Evolutionary conservation across 139 green algal genomes (phyloP).

Genomic region (Coelastrella sp.): DNA sequence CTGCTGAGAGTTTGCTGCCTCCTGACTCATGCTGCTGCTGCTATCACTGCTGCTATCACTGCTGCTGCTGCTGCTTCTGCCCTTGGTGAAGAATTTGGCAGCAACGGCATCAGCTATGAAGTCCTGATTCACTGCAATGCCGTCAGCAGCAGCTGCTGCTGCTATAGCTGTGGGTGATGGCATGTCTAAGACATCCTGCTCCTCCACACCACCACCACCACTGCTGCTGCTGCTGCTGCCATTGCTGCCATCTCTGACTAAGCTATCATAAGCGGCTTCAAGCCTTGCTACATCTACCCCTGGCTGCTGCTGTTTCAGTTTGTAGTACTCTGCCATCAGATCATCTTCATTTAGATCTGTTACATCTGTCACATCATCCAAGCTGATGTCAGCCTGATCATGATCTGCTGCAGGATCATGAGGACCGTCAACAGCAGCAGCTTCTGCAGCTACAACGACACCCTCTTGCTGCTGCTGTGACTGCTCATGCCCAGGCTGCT

Average conservation of each 20-base stretch:
- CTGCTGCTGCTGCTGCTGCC: slow-evolving; percentile 9
- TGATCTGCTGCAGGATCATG: neutral
- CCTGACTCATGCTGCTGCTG: neutral
- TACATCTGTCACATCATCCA: neutral
- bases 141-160: slow-evolving; percentile 26
- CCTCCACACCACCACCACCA: neutral
- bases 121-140: neutral
- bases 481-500: neutral
- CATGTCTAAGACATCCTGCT: neutral
- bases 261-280: slow-evolving; percentile 4
- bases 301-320: slow-evolving; percentile 40
- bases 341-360: neutral
- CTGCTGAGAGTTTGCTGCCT: too few relatives aligned
- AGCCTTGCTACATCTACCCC: neutral
- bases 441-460: neutral
- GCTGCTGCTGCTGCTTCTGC: slow-evolving; percentile 24
- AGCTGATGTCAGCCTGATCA: neutral
- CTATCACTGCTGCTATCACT: slow-evolving; percentile 2
- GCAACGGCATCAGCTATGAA: slow-evolving; percentile 24
- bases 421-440: neutral
- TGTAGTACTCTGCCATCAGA: neutral
- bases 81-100: slow-evolving; percentile 16
- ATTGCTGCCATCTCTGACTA: neutral
- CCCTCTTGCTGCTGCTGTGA: neutral
- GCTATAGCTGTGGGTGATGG: slow-evolving; percentile 28